Evolutionary conservation across 2,329 filamentous ascomycete genomes (phyloP).

Genomic region (Verticillium zaregamsianum): DNA sequence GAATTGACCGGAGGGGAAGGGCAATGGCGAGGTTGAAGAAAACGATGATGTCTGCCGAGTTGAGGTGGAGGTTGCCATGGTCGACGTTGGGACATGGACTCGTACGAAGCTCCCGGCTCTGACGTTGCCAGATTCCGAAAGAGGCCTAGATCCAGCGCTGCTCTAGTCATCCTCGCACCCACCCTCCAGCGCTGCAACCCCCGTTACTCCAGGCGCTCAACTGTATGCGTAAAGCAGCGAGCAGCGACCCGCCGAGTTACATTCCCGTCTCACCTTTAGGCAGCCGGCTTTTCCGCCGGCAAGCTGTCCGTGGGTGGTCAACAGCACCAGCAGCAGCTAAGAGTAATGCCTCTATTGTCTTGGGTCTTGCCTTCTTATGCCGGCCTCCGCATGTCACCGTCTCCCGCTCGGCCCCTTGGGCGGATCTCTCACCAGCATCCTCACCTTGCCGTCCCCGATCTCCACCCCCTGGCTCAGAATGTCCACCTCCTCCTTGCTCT

Average conservation of each 20-base stretch:
- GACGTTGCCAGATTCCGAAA: background rate
- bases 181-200: background rate
- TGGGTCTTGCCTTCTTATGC: background rate
- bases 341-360: background rate
- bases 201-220: too few relatives aligned
- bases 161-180: background rate
- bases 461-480: slow-evolving; percentile 63
- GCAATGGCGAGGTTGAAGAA: too few relatives aligned
- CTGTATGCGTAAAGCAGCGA: background rate
- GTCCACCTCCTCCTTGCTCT: slow-evolving; percentile 43
- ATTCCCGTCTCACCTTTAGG: too few relatives aligned
- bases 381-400: slow-evolving; percentile 21
- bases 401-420: slow-evolving; percentile 52
- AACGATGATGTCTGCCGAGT: too few relatives aligned
- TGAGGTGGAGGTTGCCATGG: background rate
- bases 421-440: slow-evolving; percentile 58
- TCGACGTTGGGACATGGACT: too few relatives aligned
- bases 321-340: background rate
- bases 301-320: too few relatives aligned
- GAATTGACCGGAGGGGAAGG: too few relatives aligned
- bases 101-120: background rate
- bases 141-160: background rate
- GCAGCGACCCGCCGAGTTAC: background rate
- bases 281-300: too few relatives aligned
- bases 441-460: slow-evolving; percentile 63